Percentiles rank a stretch among this genome's conserved stretches.
These are phyloP conservation scores for Populus pruinosa DNA, from an alignment of 345 rosid genomes.

Conservation along the genomic window DNA sequence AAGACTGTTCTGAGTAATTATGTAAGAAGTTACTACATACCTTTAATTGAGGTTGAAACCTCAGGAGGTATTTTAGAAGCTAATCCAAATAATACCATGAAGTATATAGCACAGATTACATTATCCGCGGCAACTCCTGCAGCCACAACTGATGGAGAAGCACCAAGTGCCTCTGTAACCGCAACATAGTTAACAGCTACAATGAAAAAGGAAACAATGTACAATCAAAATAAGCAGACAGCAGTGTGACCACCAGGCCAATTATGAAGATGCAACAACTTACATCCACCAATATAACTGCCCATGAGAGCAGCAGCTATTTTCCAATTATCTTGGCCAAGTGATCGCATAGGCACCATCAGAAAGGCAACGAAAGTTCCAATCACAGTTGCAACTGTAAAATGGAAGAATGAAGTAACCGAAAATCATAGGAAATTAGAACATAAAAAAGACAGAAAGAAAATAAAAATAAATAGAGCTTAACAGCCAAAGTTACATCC, in stretches of 20 bases:
- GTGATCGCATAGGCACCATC: conserved; percentile 82
- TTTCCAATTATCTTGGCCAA: conserved; percentile 87
- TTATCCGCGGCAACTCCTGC: conserved; percentile 85
- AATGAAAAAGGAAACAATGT: conserved; percentile 1
- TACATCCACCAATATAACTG: conserved; percentile 62
- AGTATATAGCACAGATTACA: conserved; percentile 64
- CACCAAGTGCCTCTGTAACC: conserved; percentile 66
- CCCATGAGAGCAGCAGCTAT: conserved; percentile 94
- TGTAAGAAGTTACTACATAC: conserved; percentile 23
- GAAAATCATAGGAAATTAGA: not conserved
- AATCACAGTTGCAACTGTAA: conserved; percentile 62
- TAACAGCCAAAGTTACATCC: too few species aligned
- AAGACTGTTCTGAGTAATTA: not conserved
- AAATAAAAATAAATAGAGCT: too few species aligned
- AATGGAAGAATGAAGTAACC: conserved; percentile 8
- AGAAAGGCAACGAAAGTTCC: conserved; percentile 72
- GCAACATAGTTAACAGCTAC: conserved; percentile 89
- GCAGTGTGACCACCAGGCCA: not conserved
- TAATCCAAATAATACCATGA: conserved; percentile 60
- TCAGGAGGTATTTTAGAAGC: conserved; percentile 70
- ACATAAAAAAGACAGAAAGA: not conserved
- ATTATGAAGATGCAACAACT: not conserved
- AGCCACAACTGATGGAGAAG: conserved; percentile 76
- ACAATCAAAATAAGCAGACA: not conserved
- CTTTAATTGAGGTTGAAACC: conserved; percentile 36